These are phyloP conservation scores for Euphorbia schlechtendalii DNA, from an alignment of 441 rosid species.

Conservation along the genomic window DNA sequence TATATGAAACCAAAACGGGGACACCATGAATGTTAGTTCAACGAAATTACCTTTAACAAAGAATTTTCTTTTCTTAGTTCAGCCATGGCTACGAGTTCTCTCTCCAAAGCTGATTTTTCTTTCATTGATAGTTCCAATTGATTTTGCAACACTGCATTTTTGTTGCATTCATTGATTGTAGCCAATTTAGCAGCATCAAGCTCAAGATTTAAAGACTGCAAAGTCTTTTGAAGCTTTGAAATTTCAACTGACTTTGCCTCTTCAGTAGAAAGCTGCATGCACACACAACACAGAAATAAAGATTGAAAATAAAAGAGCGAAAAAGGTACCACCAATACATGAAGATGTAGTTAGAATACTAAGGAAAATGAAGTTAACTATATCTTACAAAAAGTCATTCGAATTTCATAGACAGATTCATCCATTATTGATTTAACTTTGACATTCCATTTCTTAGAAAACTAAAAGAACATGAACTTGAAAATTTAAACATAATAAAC, in stretches of 20 bases:
- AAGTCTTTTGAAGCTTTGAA: constrained; percentile 59
- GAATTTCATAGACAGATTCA: too few relatives aligned
- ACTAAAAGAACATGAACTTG: not conserved
- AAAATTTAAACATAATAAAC: not conserved
- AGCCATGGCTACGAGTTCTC: constrained; percentile 57
- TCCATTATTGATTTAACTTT: too few relatives aligned
- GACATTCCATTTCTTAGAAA: not conserved
- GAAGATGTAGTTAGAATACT: not conserved
- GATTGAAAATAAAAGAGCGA: not conserved
- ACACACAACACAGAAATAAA: constrained; percentile 11
- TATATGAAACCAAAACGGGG: not conserved
- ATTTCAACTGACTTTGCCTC: constrained; percentile 71
- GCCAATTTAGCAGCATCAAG: constrained; percentile 89
- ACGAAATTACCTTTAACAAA: constrained; percentile 52
- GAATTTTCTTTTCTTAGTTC: constrained; percentile 71
- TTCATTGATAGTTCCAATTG: constrained; percentile 66
- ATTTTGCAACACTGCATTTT: constrained; percentile 76
- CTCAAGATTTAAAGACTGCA: constrained; percentile 80
- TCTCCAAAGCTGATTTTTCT: constrained; percentile 72
- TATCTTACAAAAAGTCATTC: too few relatives aligned
- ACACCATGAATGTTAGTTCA: constrained; percentile 8
- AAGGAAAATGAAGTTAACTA: too few relatives aligned
- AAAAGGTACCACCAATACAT: constrained; percentile 2
- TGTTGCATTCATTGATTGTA: constrained; percentile 83
- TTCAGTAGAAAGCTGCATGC: constrained; percentile 71